Evolutionary conservation across 768 basidiomycete genomes (phyloP).

Genomic region (Pleurotus tuber-regium): DNA sequence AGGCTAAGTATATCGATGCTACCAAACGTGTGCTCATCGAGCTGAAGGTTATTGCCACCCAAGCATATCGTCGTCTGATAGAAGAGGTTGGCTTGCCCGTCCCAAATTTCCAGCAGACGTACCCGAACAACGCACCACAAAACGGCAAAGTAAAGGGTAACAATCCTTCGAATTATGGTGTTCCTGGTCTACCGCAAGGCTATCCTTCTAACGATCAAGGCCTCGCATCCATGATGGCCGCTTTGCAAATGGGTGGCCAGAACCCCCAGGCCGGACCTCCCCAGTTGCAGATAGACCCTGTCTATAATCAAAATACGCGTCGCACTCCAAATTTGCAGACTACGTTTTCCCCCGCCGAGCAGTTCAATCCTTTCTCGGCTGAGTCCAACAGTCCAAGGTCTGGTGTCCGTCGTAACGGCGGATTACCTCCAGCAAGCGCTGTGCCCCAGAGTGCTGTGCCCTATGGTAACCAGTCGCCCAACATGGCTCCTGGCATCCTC

Average conservation of each 20-base stretch:
- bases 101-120: conserved; percentile 82
- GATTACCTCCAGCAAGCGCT: conserved; percentile 46
- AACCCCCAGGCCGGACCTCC: conserved; percentile 79
- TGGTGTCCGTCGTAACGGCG: conserved; percentile 42
- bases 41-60: conserved; percentile 90
- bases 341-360: conserved; percentile 42
- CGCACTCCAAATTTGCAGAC: conserved; percentile 32
- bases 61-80: conserved; percentile 89
- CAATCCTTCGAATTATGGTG: conserved; percentile 53
- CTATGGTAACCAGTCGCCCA: conserved; percentile 63
- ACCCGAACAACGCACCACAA: conserved; percentile 59
- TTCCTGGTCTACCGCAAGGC: conserved; percentile 75
- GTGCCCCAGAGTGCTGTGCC: conserved; percentile 30
- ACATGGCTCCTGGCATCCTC: conserved; percentile 56
- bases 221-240: conserved; percentile 90
- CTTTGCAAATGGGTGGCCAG: conserved; percentile 86
- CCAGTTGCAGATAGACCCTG: conserved; percentile 69
- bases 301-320: conserved; percentile 43
- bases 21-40: conserved; percentile 89
- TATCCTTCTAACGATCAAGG: conserved; percentile 84
- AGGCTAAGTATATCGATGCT: conserved; percentile 72
- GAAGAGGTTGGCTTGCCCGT: conserved; percentile 94
- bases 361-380: conserved; percentile 49
- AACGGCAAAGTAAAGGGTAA: conserved; percentile 60
- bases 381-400: conserved; percentile 49